Evolutionary conservation across 2,329 filamentous ascomycete genomes (phyloP).

Genomic region (Rhinocladiella mackenziei): DNA sequence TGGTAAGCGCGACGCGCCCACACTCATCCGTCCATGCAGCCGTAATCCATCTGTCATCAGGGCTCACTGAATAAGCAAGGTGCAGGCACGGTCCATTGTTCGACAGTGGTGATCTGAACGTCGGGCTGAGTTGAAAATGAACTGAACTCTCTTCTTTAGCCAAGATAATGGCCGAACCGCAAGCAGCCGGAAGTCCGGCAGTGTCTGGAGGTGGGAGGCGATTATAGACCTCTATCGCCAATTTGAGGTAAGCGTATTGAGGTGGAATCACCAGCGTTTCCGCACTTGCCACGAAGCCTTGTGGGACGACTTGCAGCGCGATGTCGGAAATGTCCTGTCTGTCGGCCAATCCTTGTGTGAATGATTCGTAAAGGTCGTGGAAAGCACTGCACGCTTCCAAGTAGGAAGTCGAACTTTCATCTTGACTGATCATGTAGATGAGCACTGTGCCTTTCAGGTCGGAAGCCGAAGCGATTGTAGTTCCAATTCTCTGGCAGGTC

Average conservation of each 20-base stretch:
- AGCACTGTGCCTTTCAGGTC: constrained; percentile 45
- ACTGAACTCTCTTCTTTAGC: constrained; percentile 50
- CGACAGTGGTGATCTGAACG: constrained; percentile 51
- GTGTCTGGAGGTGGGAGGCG: constrained; percentile 49
- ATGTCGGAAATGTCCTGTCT: constrained; percentile 42
- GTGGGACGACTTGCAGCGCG: constrained; percentile 56
- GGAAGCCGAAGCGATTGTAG: constrained; percentile 35
- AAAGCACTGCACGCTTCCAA: constrained; percentile 55
- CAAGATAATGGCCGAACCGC: constrained; percentile 52
- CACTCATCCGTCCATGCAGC: constrained; percentile 58
- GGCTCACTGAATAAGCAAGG: constrained; percentile 54
- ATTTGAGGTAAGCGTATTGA: constrained; percentile 45
- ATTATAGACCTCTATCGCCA: constrained; percentile 57
- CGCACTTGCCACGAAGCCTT: constrained; percentile 51
- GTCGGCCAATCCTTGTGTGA: constrained; percentile 33
- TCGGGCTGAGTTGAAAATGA: constrained; percentile 52
- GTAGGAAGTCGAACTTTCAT: constrained; percentile 40
- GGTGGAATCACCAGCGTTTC: constrained; percentile 51
- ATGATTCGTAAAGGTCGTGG: constrained; percentile 53
- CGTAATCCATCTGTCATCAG: constrained; percentile 55
- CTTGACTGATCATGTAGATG: constrained; percentile 56
- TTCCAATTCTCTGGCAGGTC: constrained; percentile 38
- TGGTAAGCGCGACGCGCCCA: constrained; percentile 51
- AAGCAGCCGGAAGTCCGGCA: constrained; percentile 37
- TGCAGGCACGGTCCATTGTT: constrained; percentile 57